Percentiles rank a stretch among this genome's conserved stretches.
Evolutionary conservation across 1,284 basidiomycete species (phyloP).

Genomic region (Abortiporus biennis): DNA sequence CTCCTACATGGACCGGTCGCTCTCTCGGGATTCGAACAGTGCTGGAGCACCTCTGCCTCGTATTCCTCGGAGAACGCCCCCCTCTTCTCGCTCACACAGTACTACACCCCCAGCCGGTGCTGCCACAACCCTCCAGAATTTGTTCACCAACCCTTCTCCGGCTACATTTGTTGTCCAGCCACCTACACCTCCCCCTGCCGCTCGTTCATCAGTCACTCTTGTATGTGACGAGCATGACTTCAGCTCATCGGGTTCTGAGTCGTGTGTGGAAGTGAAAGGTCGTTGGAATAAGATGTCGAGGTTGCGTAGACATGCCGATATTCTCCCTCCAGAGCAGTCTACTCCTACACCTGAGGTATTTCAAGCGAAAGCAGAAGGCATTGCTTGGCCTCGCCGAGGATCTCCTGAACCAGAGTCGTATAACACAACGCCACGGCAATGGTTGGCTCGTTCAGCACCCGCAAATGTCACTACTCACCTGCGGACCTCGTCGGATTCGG

Average conservation of each 20-base stretch:
- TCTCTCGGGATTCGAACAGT: conserved; percentile 41
- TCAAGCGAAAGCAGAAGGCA: conserved; percentile 16
- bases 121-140: conserved; percentile 2
- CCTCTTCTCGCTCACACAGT: conserved; percentile 16
- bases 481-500: neutral
- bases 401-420: neutral
- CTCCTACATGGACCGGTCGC: conserved; percentile 21
- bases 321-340: conserved; percentile 33
- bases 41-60: conserved; percentile 50
- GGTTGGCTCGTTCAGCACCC: neutral
- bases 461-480: neutral
- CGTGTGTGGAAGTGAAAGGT: conserved; percentile 18
- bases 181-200: conserved; percentile 13
- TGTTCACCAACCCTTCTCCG: neutral
- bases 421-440: conserved; percentile 8
- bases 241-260: conserved; percentile 26
- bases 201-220: neutral
- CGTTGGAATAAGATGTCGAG: no score
- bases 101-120: neutral
- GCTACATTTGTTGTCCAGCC: conserved; percentile 4
- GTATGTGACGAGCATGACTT: conserved; percentile 9
- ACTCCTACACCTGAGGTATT: conserved; percentile 35
- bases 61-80: conserved; percentile 41
- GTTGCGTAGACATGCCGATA: conserved; percentile 23
- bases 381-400: conserved; percentile 9